A percentile compares a stretch with the other conserved stretches of the same genome.
Evolutionary conservation across 352 stramenopile genomes (phyloP).

Genomic region (Phytophthora ohioensis): DNA sequence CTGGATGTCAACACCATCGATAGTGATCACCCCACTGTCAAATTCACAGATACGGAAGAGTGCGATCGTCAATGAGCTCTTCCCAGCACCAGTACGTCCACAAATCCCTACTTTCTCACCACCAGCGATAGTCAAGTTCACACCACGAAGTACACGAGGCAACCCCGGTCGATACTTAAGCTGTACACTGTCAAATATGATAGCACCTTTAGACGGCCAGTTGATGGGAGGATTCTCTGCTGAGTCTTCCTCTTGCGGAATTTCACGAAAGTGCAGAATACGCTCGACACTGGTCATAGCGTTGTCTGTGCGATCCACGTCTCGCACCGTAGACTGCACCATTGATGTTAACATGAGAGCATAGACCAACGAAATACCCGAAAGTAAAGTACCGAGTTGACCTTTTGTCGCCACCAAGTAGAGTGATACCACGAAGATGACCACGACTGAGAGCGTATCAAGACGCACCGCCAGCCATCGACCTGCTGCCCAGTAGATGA

Average conservation of each 20-base stretch:
- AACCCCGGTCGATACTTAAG: conserved; percentile 54
- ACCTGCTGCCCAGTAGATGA: conserved; percentile 48
- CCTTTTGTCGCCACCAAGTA: conserved; percentile 77
- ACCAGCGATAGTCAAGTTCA: conserved; percentile 34
- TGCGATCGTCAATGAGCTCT: conserved; percentile 38
- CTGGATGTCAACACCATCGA: conserved; percentile 85
- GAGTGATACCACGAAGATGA: conserved; percentile 91
- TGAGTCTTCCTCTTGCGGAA: conserved; percentile 36
- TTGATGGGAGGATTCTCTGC: not conserved
- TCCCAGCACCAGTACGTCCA: conserved; percentile 14
- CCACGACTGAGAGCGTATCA: conserved; percentile 74
- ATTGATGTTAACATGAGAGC: conserved; percentile 53
- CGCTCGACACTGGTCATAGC: conserved; percentile 51
- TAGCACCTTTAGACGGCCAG: conserved; percentile 41
- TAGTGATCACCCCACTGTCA: conserved; percentile 72
- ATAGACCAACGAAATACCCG: conserved; percentile 49
- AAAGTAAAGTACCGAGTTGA: conserved; percentile 34
- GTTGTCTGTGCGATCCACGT: conserved; percentile 43
- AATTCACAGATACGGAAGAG: conserved; percentile 44
- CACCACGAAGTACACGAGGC: conserved; percentile 45
- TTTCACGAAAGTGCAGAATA: conserved; percentile 36
- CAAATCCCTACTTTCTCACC: conserved; percentile 29
- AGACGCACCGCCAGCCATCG: conserved; percentile 96
- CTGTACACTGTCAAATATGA: conserved; percentile 41
- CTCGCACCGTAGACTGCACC: conserved; percentile 39